These are phyloP conservation scores for Cytospora schulzeri DNA, from an alignment of 2,329 filamentous ascomycete species.

Conservation along the genomic window DNA sequence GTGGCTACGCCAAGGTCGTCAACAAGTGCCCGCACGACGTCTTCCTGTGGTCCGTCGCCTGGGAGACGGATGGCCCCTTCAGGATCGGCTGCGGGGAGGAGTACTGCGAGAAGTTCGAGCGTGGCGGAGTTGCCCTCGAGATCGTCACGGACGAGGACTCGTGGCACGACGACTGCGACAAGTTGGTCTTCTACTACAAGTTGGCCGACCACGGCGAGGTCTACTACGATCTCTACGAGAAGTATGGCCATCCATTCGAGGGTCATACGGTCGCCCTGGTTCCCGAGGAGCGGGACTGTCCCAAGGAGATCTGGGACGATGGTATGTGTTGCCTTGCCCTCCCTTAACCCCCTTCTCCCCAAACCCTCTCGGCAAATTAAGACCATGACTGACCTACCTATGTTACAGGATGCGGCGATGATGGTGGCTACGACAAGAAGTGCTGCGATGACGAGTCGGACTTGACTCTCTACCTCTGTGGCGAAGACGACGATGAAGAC, in stretches of 20 bases:
- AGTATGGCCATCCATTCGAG: conserved; percentile 21
- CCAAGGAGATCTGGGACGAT: conserved; percentile 14
- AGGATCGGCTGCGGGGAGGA: conserved; percentile 23
- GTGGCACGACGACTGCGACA: conserved; percentile 16
- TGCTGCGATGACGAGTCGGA: conserved; percentile 13
- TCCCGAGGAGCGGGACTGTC: conserved; percentile 19
- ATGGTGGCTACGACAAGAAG: conserved; percentile 18
- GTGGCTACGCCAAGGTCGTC: conserved; percentile 20
- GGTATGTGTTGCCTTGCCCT: background rate
- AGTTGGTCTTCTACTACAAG: conserved; percentile 26
- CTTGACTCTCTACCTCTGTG: conserved; percentile 16
- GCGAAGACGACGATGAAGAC: conserved; percentile 4
- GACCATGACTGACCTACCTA: background rate
- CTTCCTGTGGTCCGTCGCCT: conserved; percentile 24
- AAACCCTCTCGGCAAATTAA: background rate
- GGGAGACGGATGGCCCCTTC: conserved; percentile 21
- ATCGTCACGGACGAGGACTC: conserved; percentile 15
- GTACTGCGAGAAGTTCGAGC: conserved; percentile 17
- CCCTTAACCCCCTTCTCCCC: background rate
- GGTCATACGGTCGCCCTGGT: conserved; percentile 15
- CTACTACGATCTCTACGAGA: conserved; percentile 22
- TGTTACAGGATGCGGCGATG: background rate
- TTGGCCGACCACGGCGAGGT: conserved; percentile 5
- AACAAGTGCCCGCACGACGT: conserved; percentile 23
- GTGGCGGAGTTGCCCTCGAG: conserved; percentile 21